These are phyloP conservation scores for Alternaria arbusti DNA, from an alignment of 2,329 filamentous ascomycete species.

Conservation along the genomic window DNA sequence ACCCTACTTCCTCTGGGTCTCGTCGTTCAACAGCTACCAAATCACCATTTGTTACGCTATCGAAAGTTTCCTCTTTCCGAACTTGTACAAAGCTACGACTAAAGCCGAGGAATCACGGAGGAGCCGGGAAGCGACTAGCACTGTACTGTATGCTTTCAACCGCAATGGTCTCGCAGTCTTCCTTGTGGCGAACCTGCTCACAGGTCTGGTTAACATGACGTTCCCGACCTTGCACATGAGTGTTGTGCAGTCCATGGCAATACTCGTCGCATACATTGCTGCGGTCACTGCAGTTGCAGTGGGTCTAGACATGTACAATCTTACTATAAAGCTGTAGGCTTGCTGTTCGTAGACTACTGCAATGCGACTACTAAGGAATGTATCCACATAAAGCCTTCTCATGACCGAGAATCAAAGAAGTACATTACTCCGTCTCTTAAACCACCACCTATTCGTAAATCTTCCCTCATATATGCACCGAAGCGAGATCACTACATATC, in stretches of 20 bases:
- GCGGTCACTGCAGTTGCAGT: slow-evolving; percentile 72
- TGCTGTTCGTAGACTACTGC: background rate
- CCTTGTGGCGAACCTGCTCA: slow-evolving; percentile 85
- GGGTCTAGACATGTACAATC: slow-evolving; percentile 66
- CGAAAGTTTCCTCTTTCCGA: slow-evolving; percentile 80
- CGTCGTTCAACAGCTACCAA: slow-evolving; percentile 88
- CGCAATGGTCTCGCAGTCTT: slow-evolving; percentile 87
- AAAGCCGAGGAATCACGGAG: slow-evolving; percentile 67
- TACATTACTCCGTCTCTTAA: background rate
- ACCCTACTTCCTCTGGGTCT: slow-evolving; percentile 90
- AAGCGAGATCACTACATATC: background rate
- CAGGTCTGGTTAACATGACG: slow-evolving; percentile 86
- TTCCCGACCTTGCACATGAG: slow-evolving; percentile 79
- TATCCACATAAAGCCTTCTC: no score
- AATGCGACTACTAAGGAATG: background rate
- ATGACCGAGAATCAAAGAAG: background rate
- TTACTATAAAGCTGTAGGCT: slow-evolving; percentile 72
- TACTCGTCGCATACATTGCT: slow-evolving; percentile 76
- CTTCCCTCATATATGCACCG: background rate
- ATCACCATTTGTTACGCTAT: slow-evolving; percentile 78
- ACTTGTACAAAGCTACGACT: slow-evolving; percentile 65
- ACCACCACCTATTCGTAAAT: background rate
- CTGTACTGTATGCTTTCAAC: slow-evolving; percentile 83
- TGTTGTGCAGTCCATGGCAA: slow-evolving; percentile 69
- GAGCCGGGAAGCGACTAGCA: slow-evolving; percentile 75